A percentile compares a stretch with the other conserved stretches of the same genome.
phyloP scores from a whole-genome alignment of 2,329 filamentous ascomycete species.

The Alternaria alternata region DNA sequence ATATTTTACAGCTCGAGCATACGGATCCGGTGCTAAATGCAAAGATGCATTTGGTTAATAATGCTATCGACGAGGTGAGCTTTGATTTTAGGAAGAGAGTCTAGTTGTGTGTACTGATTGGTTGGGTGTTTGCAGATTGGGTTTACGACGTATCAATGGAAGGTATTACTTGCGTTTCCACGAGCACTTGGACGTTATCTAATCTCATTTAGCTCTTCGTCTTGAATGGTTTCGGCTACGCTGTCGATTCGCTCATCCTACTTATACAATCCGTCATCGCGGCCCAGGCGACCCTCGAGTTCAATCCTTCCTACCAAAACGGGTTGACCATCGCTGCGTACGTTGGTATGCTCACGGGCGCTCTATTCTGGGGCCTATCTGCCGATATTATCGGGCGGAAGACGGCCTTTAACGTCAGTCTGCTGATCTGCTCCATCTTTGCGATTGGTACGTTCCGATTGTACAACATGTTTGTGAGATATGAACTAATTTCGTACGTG shows the following conservation, averaged over 20 bases:
- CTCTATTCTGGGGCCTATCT: constrained; percentile 72
- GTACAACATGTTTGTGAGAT: background rate
- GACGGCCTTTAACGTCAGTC: constrained; percentile 72
- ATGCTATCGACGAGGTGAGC: constrained; percentile 46
- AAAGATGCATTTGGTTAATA: constrained; percentile 75
- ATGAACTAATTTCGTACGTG: background rate
- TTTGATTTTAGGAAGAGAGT: constrained; percentile 50
- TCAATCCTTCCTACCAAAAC: constrained; percentile 62
- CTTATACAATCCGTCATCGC: constrained; percentile 71
- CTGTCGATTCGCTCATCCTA: constrained; percentile 65
- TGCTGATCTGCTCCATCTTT: constrained; percentile 62
- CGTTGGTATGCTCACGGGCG: constrained; percentile 64
- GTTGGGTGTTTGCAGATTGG: constrained; percentile 7
- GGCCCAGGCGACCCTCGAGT: constrained; percentile 65
- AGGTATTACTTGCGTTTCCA: constrained; percentile 48
- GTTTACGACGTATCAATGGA: constrained; percentile 47
- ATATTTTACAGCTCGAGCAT: constrained; percentile 66
- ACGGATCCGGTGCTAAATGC: constrained; percentile 68
- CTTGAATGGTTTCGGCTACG: constrained; percentile 69
- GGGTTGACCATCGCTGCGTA: constrained; percentile 71
- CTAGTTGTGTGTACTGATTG: background rate
- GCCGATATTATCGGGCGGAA: constrained; percentile 74
- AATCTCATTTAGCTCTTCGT: constrained; percentile 57
- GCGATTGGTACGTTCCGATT: background rate
- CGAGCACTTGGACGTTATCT: background rate